Percentiles rank a stretch among this genome's conserved stretches.
Conservation (phyloP, 139 green algal genomes). For the Zygnema circumcarinatum region DNA sequence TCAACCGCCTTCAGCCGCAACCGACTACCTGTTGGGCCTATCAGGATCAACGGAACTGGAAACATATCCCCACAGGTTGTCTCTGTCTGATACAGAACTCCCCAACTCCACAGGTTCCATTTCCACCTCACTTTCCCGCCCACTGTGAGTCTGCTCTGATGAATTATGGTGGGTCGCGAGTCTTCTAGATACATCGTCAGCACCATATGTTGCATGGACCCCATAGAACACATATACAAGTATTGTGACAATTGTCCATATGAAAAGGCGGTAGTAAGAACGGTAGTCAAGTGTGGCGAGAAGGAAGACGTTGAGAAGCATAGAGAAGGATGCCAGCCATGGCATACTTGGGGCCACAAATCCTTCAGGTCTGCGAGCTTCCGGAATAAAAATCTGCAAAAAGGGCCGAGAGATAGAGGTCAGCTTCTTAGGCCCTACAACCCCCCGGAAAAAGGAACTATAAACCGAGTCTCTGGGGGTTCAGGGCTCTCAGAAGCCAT, state of each 20-base stretch:
- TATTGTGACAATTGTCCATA: slow-evolving; percentile 68
- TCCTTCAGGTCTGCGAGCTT: background rate
- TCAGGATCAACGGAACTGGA: background rate
- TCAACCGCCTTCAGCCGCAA: background rate
- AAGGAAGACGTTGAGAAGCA: slow-evolving; percentile 79
- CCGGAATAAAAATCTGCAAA: slow-evolving; percentile 17
- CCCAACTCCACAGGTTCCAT: background rate
- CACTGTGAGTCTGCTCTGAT: background rate
- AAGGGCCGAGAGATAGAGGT: background rate
- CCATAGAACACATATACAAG: slow-evolving; percentile 60
- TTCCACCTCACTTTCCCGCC: too few species aligned
- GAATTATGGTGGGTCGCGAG: background rate
- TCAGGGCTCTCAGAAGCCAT: too few species aligned
- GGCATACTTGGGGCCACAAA: slow-evolving; percentile 74
- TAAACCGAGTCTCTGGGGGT: background rate
- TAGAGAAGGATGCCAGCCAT: slow-evolving; percentile 66
- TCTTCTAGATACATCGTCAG: slow-evolving; percentile 6
- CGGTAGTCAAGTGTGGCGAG: slow-evolving; percentile 77
- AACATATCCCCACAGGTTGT: background rate
- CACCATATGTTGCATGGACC: slow-evolving; percentile 28
- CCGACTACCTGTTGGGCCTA: background rate
- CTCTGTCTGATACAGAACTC: background rate
- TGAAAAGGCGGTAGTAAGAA: slow-evolving; percentile 78
- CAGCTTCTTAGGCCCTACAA: background rate
- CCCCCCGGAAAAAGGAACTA: background rate